Conservation (phyloP, 306 rosid genomes). For the Begonia masoniana region DNA sequence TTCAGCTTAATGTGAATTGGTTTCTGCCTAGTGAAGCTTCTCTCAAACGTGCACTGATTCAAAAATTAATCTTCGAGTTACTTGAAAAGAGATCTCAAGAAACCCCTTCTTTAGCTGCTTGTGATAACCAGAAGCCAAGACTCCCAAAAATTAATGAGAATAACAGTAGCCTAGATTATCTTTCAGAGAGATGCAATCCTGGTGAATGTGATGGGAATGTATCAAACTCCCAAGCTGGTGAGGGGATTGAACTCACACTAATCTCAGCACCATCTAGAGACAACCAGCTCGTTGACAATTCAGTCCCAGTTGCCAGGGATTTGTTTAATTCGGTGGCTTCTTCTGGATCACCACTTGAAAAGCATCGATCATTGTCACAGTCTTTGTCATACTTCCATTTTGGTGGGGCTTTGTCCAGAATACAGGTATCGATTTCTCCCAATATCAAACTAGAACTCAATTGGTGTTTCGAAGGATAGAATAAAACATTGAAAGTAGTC, state of each 20-base stretch:
- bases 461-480: no score
- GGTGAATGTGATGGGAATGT: slow-evolving; percentile 1
- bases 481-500: no score
- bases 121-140: slow-evolving; percentile 23
- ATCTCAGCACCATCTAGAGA: slow-evolving; percentile 48
- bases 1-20: slow-evolving; percentile 81
- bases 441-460: no score
- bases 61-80: slow-evolving; percentile 63
- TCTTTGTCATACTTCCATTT: slow-evolving; percentile 43
- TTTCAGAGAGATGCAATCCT: slow-evolving; percentile 23
- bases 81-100: slow-evolving; percentile 37
- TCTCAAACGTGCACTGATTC: slow-evolving; percentile 77
- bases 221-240: slow-evolving; percentile 8
- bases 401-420: slow-evolving; percentile 25
- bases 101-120: slow-evolving; percentile 28
- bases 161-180: slow-evolving; percentile 20
- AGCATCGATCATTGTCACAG: slow-evolving; percentile 43
- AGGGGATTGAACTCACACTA: slow-evolving; percentile 59
- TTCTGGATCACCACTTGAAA: slow-evolving; percentile 39
- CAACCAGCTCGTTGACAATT: slow-evolving; percentile 39
- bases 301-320: slow-evolving; percentile 75
- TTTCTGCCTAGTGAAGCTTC: slow-evolving; percentile 85
- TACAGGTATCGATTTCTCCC: slow-evolving; percentile 26
- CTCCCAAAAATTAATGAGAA: slow-evolving; percentile 28
- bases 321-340: slow-evolving; percentile 56